phyloP scores from a whole-genome alignment of 2,329 filamentous ascomycete genomes.

The Magnaporthiopsis incrustans region DNA sequence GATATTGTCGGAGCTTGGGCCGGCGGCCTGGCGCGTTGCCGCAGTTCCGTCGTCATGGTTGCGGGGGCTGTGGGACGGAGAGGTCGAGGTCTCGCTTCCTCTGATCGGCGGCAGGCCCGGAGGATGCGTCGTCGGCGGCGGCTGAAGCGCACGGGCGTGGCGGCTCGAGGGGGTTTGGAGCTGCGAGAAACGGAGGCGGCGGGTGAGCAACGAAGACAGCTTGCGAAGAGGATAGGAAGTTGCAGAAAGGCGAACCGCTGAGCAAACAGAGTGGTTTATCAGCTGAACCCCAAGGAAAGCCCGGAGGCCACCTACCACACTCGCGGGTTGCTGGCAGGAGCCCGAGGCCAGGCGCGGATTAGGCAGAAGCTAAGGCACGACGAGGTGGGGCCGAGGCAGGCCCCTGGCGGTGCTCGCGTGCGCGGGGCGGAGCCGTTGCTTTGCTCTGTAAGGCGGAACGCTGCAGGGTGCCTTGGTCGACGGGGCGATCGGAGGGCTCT shows the following conservation, averaged over 20 bases:
- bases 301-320: not conserved
- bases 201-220: not conserved
- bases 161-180: not conserved
- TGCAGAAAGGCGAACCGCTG: not conserved
- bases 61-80: not conserved
- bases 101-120: too few species aligned
- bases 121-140: too few species aligned
- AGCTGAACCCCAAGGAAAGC: not conserved
- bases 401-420: not conserved
- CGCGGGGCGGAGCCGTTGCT: too few species aligned
- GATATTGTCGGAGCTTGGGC: not conserved
- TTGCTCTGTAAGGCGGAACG: not conserved
- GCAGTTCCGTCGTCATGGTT: conserved; percentile 21
- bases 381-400: not conserved
- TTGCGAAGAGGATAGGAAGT: not conserved
- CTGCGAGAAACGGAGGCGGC: not conserved
- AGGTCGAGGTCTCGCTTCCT: not conserved
- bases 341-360: not conserved
- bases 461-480: not conserved
- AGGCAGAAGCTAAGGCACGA: not conserved
- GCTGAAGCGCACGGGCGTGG: not conserved
- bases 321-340: too few species aligned
- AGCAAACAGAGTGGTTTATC: not conserved
- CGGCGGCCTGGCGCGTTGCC: conserved; percentile 19
- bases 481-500: not conserved